Evolutionary conservation across 176 grass and related monocot species (phyloP), one percentile per base, ranked within the genome.

Genomic region (Bolboschoenus planiculmis): DNA sequence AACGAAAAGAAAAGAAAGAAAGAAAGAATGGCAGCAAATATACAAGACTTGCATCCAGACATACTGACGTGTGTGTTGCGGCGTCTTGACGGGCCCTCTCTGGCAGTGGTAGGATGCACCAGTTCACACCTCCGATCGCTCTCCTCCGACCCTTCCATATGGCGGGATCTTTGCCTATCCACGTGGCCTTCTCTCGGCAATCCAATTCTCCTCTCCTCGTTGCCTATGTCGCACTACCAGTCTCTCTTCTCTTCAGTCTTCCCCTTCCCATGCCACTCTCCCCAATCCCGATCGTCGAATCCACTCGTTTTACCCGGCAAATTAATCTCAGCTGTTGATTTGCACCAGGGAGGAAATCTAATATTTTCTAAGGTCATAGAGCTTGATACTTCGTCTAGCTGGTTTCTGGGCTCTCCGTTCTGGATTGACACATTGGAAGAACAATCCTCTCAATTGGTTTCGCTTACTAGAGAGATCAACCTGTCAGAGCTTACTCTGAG

Each of bases 291-390:
- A 0, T 8, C 51, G 0, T 10, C 11, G 10, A 42, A 6, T 1
- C 1, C 2, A 0, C 2, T 1, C 47, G 0, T 16, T 31, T 85
- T 85, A 13, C 90, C 87, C 0, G 0, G 16, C 14, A 82, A 87
- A 56, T 89, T 99, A 47, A 71, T 99, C 70, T 95, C 91, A 16
- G 93, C 93, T 10, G 88, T 99, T 2, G 91, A 99, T 88, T 86
- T 99, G 20, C 85, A 72, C 46, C 88, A 93, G 83, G 40, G 13
- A 5, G 97, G 83, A 55, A 78, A 20, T 14, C 37, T 62, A 67
- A 50, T 96, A 29, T 88, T 95, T 37, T 99, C 93, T 29, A 83
- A 87, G 57, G 87, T 91, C 13, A 48, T 91, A 4, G 92, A 91
- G 30, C 91, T 92, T 1, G 93, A 93, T 78, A 58, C 89, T 47